Evolutionary conservation across 2,329 filamentous ascomycete species (phyloP).

Genomic region (Paracamarosporium sp.): DNA sequence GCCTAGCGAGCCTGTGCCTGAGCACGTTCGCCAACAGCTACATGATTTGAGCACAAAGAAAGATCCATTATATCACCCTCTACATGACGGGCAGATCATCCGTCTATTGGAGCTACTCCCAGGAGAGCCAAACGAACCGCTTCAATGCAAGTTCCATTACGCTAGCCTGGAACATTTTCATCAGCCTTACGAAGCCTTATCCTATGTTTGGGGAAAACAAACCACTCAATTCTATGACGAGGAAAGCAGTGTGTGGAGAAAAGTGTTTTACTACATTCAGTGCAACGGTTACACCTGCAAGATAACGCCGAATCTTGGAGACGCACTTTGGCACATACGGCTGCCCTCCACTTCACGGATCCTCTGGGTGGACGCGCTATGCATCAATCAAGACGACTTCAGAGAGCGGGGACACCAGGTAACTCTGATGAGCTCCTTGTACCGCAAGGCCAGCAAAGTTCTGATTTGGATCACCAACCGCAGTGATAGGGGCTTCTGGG

Average conservation of each 20-base stretch:
- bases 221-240: not conserved
- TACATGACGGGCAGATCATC: slow-evolving; percentile 1
- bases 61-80: not conserved
- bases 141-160: not conserved
- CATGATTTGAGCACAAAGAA: not conserved
- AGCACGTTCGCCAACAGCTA: not conserved
- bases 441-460: slow-evolving; percentile 4
- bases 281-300: slow-evolving; percentile 1
- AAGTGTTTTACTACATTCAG: not conserved
- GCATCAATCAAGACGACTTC: slow-evolving; percentile 14
- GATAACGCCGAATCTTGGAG: not conserved
- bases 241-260: not conserved
- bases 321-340: slow-evolving; percentile 6
- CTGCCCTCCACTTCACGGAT: not conserved
- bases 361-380: slow-evolving; percentile 16
- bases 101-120: slow-evolving; percentile 4
- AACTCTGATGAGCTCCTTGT: slow-evolving; percentile 9
- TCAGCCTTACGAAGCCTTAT: slow-evolving; percentile 5
- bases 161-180: not conserved
- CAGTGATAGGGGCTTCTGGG: too few species aligned
- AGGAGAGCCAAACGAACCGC: not conserved
- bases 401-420: slow-evolving; percentile 9
- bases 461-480: slow-evolving; percentile 11
- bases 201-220: slow-evolving; percentile 8
- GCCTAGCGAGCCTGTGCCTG: not conserved